These are phyloP conservation scores for Piloderma croceum DNA, from an alignment of 768 basidiomycete species.

Conservation along the genomic window DNA sequence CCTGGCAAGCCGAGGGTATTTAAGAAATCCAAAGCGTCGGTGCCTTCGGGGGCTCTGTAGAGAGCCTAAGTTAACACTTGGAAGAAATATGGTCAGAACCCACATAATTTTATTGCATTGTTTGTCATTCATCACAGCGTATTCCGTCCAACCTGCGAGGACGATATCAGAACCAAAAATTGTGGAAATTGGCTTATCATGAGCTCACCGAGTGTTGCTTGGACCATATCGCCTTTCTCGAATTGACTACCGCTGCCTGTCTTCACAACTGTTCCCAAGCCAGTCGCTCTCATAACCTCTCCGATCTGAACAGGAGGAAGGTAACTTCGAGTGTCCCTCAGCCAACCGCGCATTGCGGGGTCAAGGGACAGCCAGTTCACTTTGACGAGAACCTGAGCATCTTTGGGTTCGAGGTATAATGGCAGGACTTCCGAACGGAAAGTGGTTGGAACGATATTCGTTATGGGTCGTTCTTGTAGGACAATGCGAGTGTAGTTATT, in stretches of 20 bases:
- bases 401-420: slow-evolving; percentile 46
- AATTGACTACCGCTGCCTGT: slow-evolving; percentile 50
- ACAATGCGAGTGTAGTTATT: slow-evolving; percentile 59
- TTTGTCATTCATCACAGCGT: slow-evolving; percentile 54
- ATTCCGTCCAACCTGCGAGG: slow-evolving; percentile 70
- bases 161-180: not conserved
- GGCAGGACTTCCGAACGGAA: slow-evolving; percentile 58
- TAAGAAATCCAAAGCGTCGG: slow-evolving; percentile 68
- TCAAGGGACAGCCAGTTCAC: slow-evolving; percentile 79
- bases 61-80: slow-evolving; percentile 1
- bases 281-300: slow-evolving; percentile 70
- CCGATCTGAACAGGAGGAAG: slow-evolving; percentile 67
- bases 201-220: slow-evolving; percentile 51
- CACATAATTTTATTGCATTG: slow-evolving; percentile 51
- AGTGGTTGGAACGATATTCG: slow-evolving; percentile 64
- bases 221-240: slow-evolving; percentile 65
- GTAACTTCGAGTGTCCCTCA: slow-evolving; percentile 70
- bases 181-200: not conserved
- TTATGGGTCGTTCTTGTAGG: slow-evolving; percentile 67
- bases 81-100: too few species aligned
- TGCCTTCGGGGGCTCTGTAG: slow-evolving; percentile 52
- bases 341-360: slow-evolving; percentile 84
- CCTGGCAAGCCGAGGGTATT: slow-evolving; percentile 74
- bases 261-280: slow-evolving; percentile 61
- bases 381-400: slow-evolving; percentile 61